Percentiles rank a stretch among this genome's conserved stretches.
Evolutionary conservation across 179 eudicot species (phyloP).

Genomic region (Nepenthes alata): DNA sequence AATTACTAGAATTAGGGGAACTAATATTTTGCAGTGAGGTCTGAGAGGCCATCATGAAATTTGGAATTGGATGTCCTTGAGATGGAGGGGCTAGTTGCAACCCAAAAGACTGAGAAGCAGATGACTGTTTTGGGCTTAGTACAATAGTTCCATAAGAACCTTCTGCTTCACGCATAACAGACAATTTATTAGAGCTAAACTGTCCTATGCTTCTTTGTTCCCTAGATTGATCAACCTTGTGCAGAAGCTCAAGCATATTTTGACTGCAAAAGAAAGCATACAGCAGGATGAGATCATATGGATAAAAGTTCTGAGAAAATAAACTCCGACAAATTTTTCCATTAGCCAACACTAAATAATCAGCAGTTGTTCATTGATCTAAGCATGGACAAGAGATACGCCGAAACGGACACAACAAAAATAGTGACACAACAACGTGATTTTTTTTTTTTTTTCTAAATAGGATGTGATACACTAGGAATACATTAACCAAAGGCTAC

Average conservation of each 20-base stretch:
- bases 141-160: constrained; percentile 36
- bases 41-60: constrained; percentile 32
- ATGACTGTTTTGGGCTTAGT: constrained; percentile 32
- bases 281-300: background rate
- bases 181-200: constrained; percentile 19
- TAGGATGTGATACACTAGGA: too few species aligned
- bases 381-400: too few species aligned
- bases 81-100: constrained; percentile 91
- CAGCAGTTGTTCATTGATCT: background rate
- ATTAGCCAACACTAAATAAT: background rate
- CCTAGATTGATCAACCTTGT: constrained; percentile 77
- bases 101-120: constrained; percentile 67
- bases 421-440: too few species aligned
- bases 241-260: constrained; percentile 89
- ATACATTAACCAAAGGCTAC: too few species aligned
- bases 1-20: constrained; percentile 26
- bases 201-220: constrained; percentile 27
- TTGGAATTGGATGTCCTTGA: constrained; percentile 32
- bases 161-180: constrained; percentile 25
- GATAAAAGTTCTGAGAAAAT: background rate
- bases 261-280: constrained; percentile 33
- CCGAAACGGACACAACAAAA: too few species aligned
- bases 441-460: too few species aligned
- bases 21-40: constrained; percentile 23
- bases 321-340: background rate